These are phyloP conservation scores for Mortierella claussenii DNA, from an alignment of 192 early-diverging fungal species.

Conservation along the genomic window DNA sequence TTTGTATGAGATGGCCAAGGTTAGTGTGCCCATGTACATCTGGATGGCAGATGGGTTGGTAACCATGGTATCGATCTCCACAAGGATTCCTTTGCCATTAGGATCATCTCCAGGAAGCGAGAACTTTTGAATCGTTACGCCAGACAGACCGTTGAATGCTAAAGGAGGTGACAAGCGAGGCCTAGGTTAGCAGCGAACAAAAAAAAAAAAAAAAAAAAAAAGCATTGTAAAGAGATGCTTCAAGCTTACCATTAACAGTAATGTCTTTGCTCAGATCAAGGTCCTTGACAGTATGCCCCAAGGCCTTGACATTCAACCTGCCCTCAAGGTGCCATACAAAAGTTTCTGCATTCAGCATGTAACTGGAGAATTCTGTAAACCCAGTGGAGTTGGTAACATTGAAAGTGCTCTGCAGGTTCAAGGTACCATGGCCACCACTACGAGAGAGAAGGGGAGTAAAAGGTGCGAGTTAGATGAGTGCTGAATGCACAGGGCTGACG, in stretches of 20 bases:
- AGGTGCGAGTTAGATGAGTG: neutral
- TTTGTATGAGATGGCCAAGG: constrained; percentile 57
- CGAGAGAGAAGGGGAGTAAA: neutral
- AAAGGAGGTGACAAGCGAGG: too few relatives aligned
- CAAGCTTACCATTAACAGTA: constrained; percentile 52
- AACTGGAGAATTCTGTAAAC: constrained; percentile 59
- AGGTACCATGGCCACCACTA: constrained; percentile 21
- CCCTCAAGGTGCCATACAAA: constrained; percentile 62
- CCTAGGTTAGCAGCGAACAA: too few relatives aligned
- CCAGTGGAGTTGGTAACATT: constrained; percentile 48
- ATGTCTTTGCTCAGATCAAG: constrained; percentile 62
- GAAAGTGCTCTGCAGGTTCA: constrained; percentile 40
- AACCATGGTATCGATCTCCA: constrained; percentile 59
- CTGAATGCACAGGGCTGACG: too few relatives aligned
- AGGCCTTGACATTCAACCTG: constrained; percentile 53
- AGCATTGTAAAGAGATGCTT: too few relatives aligned
- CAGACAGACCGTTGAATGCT: constrained; percentile 60
- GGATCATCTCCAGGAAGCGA: constrained; percentile 63
- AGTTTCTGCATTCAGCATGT: constrained; percentile 57
- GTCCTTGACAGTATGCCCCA: constrained; percentile 53
- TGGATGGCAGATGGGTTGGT: constrained; percentile 61
- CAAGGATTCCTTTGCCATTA: constrained; percentile 59
- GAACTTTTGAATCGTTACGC: constrained; percentile 59
- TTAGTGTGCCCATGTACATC: constrained; percentile 63
- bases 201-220: neutral